phyloP scores from a whole-genome alignment of 2,329 filamentous ascomycete genomes.

The Dactylonectria estremocensis region DNA sequence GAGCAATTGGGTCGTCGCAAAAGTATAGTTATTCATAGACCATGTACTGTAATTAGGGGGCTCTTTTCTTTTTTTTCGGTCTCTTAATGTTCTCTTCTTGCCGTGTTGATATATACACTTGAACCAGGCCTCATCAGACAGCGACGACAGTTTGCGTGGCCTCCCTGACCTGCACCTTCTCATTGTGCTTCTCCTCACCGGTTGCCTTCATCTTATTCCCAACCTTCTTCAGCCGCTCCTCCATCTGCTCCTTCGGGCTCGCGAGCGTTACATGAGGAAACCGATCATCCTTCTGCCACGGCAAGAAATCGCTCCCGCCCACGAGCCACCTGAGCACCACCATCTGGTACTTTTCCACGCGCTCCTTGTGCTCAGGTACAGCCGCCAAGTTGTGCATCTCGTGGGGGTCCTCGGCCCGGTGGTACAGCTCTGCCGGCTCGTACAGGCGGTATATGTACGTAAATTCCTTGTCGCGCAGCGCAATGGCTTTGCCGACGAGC shows the following conservation, averaged over 20 bases:
- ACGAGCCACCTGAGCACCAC: slow-evolving; percentile 58
- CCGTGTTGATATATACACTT: too few relatives aligned
- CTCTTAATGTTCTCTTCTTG: too few relatives aligned
- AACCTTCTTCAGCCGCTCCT: slow-evolving; percentile 41
- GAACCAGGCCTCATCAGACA: too few relatives aligned
- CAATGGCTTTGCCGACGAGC: slow-evolving; percentile 60
- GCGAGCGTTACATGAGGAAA: slow-evolving; percentile 55
- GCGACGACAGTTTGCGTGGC: too few relatives aligned
- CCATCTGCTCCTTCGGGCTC: slow-evolving; percentile 50
- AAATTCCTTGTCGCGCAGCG: slow-evolving; percentile 55
- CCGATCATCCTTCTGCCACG: slow-evolving; percentile 53
- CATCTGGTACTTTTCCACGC: slow-evolving; percentile 47
- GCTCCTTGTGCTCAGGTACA: slow-evolving; percentile 40
- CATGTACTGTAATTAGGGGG: too few relatives aligned
- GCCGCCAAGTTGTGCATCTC: slow-evolving; percentile 59
- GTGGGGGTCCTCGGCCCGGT: slow-evolving; percentile 53
- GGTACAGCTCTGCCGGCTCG: slow-evolving; percentile 61
- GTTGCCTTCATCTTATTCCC: too few relatives aligned
- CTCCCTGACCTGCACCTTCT: too few relatives aligned
- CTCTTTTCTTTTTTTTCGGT: too few relatives aligned
- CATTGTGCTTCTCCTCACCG: too few relatives aligned
- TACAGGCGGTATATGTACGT: slow-evolving; percentile 63
- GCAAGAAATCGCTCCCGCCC: slow-evolving; percentile 53
- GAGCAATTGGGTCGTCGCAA: too few relatives aligned
- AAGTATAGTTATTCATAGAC: too few relatives aligned